Percentiles rank a stretch among this genome's conserved stretches.
phyloP scores from a whole-genome alignment of 106 monocot species.

The Allium sativum region DNA sequence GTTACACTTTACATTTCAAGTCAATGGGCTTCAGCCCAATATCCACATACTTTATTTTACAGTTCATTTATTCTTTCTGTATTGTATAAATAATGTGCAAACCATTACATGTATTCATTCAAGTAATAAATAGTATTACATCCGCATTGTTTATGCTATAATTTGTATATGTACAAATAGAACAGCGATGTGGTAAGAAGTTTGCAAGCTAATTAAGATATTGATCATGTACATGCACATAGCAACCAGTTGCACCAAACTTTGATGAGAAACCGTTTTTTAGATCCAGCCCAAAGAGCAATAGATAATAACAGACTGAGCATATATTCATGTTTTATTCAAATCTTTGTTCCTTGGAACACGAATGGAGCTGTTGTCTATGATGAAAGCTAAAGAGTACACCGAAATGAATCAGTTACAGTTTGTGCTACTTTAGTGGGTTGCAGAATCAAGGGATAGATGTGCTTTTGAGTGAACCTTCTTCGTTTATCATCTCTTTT shows the following conservation, averaged over 20 bases:
- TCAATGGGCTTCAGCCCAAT: too few species aligned
- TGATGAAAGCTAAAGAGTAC: conserved; percentile 18
- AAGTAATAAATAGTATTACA: too few species aligned
- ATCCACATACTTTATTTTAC: too few species aligned
- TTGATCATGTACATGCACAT: not conserved
- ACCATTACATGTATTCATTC: too few species aligned
- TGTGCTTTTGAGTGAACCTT: not conserved
- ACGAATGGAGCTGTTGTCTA: conserved; percentile 6
- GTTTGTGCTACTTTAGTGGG: conserved; percentile 6
- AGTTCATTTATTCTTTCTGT: too few species aligned
- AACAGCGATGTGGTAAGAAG: too few species aligned
- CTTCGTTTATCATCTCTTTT: conserved; percentile 6
- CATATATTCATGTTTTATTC: conserved; percentile 22
- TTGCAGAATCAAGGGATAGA: not conserved
- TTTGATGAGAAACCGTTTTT: conserved; percentile 5
- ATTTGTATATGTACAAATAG: too few species aligned
- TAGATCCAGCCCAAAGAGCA: not conserved
- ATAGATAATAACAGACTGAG: not conserved
- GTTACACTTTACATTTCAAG: too few species aligned
- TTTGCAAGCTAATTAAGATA: too few species aligned
- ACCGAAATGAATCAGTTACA: conserved; percentile 33
- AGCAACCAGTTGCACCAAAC: conserved; percentile 2
- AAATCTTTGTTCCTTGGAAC: conserved; percentile 22
- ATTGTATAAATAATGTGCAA: too few species aligned
- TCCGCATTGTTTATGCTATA: too few species aligned